Conservation (phyloP, 208 protist species). For the Leishmania lainsoni region DNA sequence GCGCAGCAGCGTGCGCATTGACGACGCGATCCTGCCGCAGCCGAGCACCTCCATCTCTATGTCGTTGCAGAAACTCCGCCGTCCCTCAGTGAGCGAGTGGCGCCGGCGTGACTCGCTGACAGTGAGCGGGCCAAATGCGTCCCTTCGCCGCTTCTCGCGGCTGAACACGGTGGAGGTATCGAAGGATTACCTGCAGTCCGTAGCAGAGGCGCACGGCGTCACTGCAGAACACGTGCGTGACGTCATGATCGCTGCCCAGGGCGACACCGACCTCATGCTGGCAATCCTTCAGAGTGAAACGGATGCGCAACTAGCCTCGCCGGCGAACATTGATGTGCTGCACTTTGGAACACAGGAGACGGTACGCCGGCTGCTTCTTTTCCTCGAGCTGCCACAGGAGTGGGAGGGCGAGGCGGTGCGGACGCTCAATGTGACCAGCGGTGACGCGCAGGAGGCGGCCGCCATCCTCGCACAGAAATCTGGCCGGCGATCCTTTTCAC, state of each 20-base stretch:
- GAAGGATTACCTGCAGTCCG: conserved; percentile 47
- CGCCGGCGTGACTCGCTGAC: conserved; percentile 19
- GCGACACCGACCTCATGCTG: conserved; percentile 62
- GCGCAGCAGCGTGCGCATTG: conserved; percentile 9
- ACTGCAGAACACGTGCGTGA: conserved; percentile 53
- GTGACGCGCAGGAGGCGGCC: conserved; percentile 58
- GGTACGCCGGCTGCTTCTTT: conserved; percentile 55
- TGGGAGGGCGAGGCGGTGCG: conserved; percentile 62
- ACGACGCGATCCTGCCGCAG: conserved; percentile 4
- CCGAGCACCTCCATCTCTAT: conserved; percentile 1
- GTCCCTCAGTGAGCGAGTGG: conserved; percentile 16
- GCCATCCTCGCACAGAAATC: conserved; percentile 38
- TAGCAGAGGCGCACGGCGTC: conserved; percentile 48
- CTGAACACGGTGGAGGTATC: conserved; percentile 47
- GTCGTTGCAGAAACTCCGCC: conserved; percentile 21
- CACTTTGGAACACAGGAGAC: conserved; percentile 62
- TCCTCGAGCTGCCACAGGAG: conserved; percentile 47
- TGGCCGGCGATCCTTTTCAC: conserved; percentile 9
- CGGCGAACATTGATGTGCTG: conserved; percentile 30
- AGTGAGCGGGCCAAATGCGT: neutral
- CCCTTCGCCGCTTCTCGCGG: conserved; percentile 22
- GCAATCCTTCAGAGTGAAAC: conserved; percentile 59
- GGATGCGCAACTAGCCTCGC: conserved; percentile 30
- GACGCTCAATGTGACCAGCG: conserved; percentile 65
- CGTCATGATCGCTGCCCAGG: conserved; percentile 56